Evolutionary conservation across 2,329 filamentous ascomycete genomes (phyloP), one percentile per base, ranked within the genome.

Genomic region (Exophiala xenobiotica): DNA sequence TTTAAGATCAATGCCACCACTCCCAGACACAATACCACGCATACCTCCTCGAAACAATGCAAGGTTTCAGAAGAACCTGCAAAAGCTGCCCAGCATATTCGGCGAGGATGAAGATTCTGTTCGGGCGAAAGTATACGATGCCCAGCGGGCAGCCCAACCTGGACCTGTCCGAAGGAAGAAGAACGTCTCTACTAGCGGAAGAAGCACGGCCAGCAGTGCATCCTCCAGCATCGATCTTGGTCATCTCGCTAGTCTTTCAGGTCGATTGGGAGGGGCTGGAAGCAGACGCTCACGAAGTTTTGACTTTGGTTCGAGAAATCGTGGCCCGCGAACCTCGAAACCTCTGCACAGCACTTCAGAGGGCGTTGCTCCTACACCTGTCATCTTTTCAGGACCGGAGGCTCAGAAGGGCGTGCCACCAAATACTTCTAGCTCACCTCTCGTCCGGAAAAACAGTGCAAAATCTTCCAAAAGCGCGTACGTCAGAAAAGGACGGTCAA

Each of bases 351-450:
- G 23, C 20, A 16, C 86, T 70, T 40, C 38, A 3, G 38, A 40
- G 3, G 87, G 93, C 66, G 87, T 90, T 45, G 91, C 90, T 20
- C 91, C 92, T 11, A 92, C 86, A 29, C 92, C 92, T 4, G 91
- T 84, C 22, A 78, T 96, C 27, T 90, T 89, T 26, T 86, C 79
- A 42, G 91, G 91, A 4, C 89, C 91, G 50, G 82, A 90, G 56
- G 73, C 79, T 59, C 62, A 69, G 39, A 71, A 70, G 35, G 71
- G 74, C 19, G 63, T 70, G 49, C 67, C 66, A 58, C 44, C 54
- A 44, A 43, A 57, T 51, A 26, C 61, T 60, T 24, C 65, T 49
- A 26, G 56, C 60, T 8, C 64, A 9, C 67, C 67, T 5, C 59
- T 68, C 43, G 70, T 68, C 16, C 66, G 71, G 45, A 68, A 70